phyloP scores from a whole-genome alignment of 306 rosid species.

The Leucaena leucocephala region DNA sequence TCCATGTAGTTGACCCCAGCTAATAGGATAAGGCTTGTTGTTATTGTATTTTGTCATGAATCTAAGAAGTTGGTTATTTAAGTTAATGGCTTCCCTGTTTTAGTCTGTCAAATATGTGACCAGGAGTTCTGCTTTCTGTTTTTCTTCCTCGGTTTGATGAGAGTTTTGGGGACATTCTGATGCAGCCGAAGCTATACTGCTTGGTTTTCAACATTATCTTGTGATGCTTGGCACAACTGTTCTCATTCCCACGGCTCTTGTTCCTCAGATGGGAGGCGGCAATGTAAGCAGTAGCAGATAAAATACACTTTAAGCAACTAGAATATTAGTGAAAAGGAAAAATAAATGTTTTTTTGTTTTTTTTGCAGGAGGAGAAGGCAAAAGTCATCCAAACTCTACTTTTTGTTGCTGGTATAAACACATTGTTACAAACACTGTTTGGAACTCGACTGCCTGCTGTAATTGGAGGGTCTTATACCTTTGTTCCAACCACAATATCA shows the following conservation, averaged over 20 bases:
- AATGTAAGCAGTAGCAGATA: slow-evolving; percentile 61
- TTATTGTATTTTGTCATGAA: neutral
- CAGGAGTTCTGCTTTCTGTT: slow-evolving; percentile 19
- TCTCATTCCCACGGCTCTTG: slow-evolving; percentile 92
- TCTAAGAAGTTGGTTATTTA: slow-evolving; percentile 6
- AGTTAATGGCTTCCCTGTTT: neutral
- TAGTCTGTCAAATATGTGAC: slow-evolving; percentile 24
- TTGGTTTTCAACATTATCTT: slow-evolving; percentile 97
- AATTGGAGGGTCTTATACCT: slow-evolving; percentile 94
- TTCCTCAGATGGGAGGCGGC: slow-evolving; percentile 99
- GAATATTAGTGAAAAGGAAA: slow-evolving; percentile 25
- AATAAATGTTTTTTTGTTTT: slow-evolving; percentile 12
- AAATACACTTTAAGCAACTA: neutral
- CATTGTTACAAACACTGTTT: slow-evolving; percentile 76
- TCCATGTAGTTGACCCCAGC: too few species aligned
- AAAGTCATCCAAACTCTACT: slow-evolving; percentile 92
- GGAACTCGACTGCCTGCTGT: slow-evolving; percentile 96
- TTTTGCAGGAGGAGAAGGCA: slow-evolving; percentile 88
- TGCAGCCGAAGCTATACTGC: slow-evolving; percentile 99
- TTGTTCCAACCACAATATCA: slow-evolving; percentile 92
- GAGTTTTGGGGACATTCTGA: slow-evolving; percentile 39
- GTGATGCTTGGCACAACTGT: slow-evolving; percentile 98
- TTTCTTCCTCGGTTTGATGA: slow-evolving; percentile 35
- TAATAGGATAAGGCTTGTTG: too few species aligned
- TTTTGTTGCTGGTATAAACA: slow-evolving; percentile 97